Evolutionary conservation across 768 basidiomycete genomes (phyloP).

Genomic region (Candolleomyces eurysporus): DNA sequence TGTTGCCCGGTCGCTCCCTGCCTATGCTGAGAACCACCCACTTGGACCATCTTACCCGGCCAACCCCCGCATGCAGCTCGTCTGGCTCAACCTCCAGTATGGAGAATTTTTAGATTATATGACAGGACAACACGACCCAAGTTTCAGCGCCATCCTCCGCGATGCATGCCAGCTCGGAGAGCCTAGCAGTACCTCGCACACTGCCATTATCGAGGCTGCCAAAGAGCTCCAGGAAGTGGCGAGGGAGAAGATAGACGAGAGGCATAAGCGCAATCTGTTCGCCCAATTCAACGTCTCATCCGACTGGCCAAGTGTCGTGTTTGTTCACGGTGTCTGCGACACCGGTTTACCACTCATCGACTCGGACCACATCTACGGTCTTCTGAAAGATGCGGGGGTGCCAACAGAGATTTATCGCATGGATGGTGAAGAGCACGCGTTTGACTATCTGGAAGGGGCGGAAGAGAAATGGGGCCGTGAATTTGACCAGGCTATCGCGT

Average conservation of each 20-base stretch:
- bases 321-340: constrained; percentile 49
- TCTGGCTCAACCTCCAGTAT: constrained; percentile 58
- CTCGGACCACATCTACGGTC: constrained; percentile 31
- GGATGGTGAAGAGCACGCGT: constrained; percentile 46
- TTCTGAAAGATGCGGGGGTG: constrained; percentile 32
- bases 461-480: constrained; percentile 24
- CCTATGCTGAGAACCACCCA: constrained; percentile 41
- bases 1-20: constrained; percentile 39
- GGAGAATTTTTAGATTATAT: constrained; percentile 60
- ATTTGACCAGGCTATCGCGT: constrained; percentile 7
- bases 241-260: constrained; percentile 53
- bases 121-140: constrained; percentile 46
- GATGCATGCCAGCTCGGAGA: constrained; percentile 58
- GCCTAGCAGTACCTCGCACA: constrained; percentile 88
- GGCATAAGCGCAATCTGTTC: constrained; percentile 33
- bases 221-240: constrained; percentile 79
- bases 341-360: constrained; percentile 42
- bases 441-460: constrained; percentile 46
- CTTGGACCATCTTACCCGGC: constrained; percentile 55
- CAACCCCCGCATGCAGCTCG: constrained; percentile 60
- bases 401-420: constrained; percentile 19
- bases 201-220: constrained; percentile 95
- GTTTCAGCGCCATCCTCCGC: constrained; percentile 46
- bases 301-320: constrained; percentile 45
- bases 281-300: constrained; percentile 40